Base-by-base conservation (phyloP, 78 protist species). In the Isochrysis galbana region DNA sequence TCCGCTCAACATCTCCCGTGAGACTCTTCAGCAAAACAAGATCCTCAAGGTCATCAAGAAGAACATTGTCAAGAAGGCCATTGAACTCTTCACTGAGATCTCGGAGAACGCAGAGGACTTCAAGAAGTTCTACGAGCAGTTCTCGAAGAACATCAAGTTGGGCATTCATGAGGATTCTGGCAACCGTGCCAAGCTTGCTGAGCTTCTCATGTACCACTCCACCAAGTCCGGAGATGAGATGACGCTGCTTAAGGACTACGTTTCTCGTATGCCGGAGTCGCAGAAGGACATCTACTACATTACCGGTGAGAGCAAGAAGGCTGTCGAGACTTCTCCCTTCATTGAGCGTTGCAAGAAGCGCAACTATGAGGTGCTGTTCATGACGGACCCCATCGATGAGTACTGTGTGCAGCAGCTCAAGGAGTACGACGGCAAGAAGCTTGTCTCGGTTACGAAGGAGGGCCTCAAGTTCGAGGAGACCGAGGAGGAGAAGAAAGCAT, bases 351-450 rank as follows among this genome's bases (percentile, higher is more conserved):
- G 98, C 86, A 39, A 84, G 83, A 93, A 94, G 94, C 93, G 94
- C 83, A 98, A 87, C 69, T 90, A 55, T 90, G 97, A 96, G 91
- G 97, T 96, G 36, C 97, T 99, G 77, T 98, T 96, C 98, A 93
- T 99, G 98, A 45, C 55, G 39, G 99, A 99, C 94, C 99, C 99
- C 87, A 98, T 99, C 82, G 99, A 99, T 92, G 99, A 99, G 97
- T 98, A 98, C 96, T 94, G 97, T 69, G 98, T 99, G 78, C 99
- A 97, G 95, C 99, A 98, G 96, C 96, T 99, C 91, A 98, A 97
- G 96, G 99, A 98, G 94, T 99, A 87, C 94, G 99, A 99, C 67
- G 99, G 98, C 96, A 97, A 98, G 98, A 98, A 98, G 96, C 96
- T 98, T 83, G 97, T 98, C 46, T 97, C 97, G 92, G 98, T 98